Evolutionary conservation across 768 basidiomycete species (phyloP), one percentile per base, ranked within the genome.

Genomic region (Gymnopilus dilepis): DNA sequence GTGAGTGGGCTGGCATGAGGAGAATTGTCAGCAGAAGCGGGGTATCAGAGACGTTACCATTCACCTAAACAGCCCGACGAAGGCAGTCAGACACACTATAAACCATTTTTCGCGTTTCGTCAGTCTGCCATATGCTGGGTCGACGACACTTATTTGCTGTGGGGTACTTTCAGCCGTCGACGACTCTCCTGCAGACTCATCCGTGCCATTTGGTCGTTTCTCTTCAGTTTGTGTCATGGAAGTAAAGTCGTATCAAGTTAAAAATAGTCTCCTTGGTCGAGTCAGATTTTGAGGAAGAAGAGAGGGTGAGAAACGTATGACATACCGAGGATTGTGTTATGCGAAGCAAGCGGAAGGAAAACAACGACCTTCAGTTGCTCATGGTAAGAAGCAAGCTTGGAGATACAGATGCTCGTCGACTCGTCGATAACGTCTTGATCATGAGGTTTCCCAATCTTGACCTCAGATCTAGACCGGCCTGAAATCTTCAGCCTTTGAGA

Each of bases 61-160:
- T 56, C 45, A 81, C 90, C 90, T 91, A 70, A 90, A 91, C 0
- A 89, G 55, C 0, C 80, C 88, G 2, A 87, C 87, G 58, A 84
- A 77, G 0, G 83, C 77, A n/a, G 82, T 78, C 34, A 91, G 75
- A 43, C 71, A 67, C 4, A 91, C 87, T 41, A 91, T 86, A 51
- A 83, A 76, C 89, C 88, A 91, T 75, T 91, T 91, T 69, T 90
- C 88, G 6, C 68, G 62, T 2, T 63, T 66, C 0, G 83, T 81
- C 66, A 84, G 90, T 43, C 86, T 77, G 21, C 52, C 58, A n/a
- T 58, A n/a, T 6, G 31, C 41, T 22, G 38, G 17, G 34, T 43
- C 38, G 19, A 33, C 40, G 22, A 30, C 11, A 40, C 8, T 0
- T 3, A 34, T 17, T 15, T 33, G 13, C n/a, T 58, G 33, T 19